Evolutionary conservation across 2,329 filamentous ascomycete genomes (phyloP), one percentile per base, ranked within the genome.

Genomic region (Lasiodiplodia sp.): DNA sequence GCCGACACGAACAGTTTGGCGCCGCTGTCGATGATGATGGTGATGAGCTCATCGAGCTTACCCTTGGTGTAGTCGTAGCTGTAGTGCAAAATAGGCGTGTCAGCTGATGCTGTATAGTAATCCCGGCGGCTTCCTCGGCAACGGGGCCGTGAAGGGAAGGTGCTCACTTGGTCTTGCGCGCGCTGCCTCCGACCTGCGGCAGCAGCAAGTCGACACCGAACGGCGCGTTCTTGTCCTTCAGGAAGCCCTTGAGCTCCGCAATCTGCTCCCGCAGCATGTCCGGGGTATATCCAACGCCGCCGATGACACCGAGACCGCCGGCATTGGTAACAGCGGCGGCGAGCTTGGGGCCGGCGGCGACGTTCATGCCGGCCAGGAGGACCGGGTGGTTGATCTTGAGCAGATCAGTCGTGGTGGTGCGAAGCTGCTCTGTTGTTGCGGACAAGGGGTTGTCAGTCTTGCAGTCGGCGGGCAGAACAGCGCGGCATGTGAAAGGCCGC

Each of bases 61-160:
- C 96, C 96, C 87, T 99, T 98, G 78, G 96, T 99, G 87, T 99
- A 99, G 84, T 99, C 96, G 83, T 98, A 97, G 89, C 95, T 97
- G 76, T 69, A 16, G 10, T 2, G 7, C 25, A 31, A 4, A 14
- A 7, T 12, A 12, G 6, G 16, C 12, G 2, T 25, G 37, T 63
- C 67, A 68, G 67, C 47, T 23, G 49, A 51, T 37, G 49, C 58
- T 25, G 60, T 25, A 52, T 52, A 64, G 60, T 64, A 64, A 64
- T 52, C 60, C 2, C 34, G 34, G n/a, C 44, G 7, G 11, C 31
- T 21, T 38, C 18, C 55, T 4, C 31, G 53, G 25, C 53, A 1
- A 12, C 34, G 18, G 31, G 31, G 12, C 11, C 31, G 8, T 7
- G 38, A 23, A 12, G 23, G 25, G 11, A 66, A 2, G 38, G 4